Conservation (phyloP, 306 rosid genomes). For the Prunus persica region DNA sequence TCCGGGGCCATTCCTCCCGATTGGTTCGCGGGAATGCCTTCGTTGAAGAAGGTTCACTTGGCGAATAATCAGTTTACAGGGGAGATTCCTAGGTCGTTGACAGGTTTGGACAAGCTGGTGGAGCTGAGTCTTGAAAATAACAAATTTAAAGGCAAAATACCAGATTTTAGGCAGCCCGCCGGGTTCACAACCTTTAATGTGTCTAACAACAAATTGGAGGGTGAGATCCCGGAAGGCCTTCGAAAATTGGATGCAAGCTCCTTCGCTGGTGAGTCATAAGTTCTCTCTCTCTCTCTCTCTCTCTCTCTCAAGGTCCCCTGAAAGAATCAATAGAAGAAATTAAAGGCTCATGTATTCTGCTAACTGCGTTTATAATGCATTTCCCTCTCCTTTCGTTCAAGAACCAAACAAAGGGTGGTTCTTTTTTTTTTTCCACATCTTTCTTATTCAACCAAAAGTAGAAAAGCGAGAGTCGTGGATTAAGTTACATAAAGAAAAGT, state of each 20-base stretch:
- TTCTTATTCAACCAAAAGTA: neutral
- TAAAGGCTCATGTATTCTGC: too few species aligned
- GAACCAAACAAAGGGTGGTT: neutral
- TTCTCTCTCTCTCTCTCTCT: neutral
- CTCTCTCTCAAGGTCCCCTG: neutral
- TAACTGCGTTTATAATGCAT: too few species aligned
- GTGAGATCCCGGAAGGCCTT: constrained; percentile 49
- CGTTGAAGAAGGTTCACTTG: constrained; percentile 68
- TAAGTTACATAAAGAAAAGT: neutral
- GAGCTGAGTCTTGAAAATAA: constrained; percentile 61
- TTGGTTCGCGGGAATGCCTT: constrained; percentile 40
- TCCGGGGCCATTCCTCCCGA: constrained; percentile 48
- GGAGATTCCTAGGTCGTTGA: constrained; percentile 51
- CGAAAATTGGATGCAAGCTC: constrained; percentile 18
- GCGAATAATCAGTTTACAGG: constrained; percentile 56
- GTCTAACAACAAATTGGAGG: constrained; percentile 56
- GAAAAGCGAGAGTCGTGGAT: neutral
- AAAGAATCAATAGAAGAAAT: neutral
- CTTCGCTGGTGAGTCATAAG: constrained; percentile 50
- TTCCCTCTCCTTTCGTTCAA: neutral
- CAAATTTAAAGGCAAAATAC: constrained; percentile 55
- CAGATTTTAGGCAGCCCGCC: constrained; percentile 25
- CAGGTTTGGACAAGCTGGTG: constrained; percentile 39
- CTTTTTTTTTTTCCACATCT: neutral
- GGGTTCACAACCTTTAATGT: constrained; percentile 35